Conservation (phyloP, 2,329 filamentous ascomycete species). For the Neonectria punicea region DNA sequence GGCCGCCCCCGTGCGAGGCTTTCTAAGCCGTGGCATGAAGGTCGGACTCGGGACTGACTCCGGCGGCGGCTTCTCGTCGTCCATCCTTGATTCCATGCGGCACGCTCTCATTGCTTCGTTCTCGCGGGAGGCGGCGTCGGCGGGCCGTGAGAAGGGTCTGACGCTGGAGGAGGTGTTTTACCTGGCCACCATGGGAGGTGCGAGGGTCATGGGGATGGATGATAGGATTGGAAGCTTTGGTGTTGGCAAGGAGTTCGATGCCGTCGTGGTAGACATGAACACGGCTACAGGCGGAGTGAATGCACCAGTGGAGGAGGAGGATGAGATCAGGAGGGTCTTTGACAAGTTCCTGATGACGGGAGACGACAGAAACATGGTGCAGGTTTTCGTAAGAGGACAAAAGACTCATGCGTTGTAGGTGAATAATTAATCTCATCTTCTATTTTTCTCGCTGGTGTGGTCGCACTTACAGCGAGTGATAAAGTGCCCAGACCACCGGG, state of each 20-base stretch:
- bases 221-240: conserved; percentile 66
- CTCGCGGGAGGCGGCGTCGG: conserved; percentile 55
- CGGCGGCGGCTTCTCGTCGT: conserved; percentile 70
- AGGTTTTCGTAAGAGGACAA: conserved; percentile 64
- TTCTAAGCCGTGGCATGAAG: conserved; percentile 67
- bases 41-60: conserved; percentile 75
- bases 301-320: conserved; percentile 62
- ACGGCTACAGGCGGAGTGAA: conserved; percentile 53
- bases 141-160: conserved; percentile 56
- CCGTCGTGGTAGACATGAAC: conserved; percentile 58
- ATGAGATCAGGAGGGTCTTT: conserved; percentile 59
- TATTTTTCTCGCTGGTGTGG: no score
- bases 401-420: conserved; percentile 32
- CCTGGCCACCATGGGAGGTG: conserved; percentile 70
- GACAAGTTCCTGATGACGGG: conserved; percentile 75
- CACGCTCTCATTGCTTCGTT: conserved; percentile 67
- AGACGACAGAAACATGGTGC: conserved; percentile 69
- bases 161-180: conserved; percentile 66
- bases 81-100: conserved; percentile 68
- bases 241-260: conserved; percentile 72
- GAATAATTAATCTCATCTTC: not conserved
- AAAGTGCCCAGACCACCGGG: no score
- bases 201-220: conserved; percentile 65
- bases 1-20: conserved; percentile 68
- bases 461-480: no score